phyloP scores from a whole-genome alignment of 2,329 filamentous ascomycete genomes.

The Arthrobotrys sphaeroides region DNA sequence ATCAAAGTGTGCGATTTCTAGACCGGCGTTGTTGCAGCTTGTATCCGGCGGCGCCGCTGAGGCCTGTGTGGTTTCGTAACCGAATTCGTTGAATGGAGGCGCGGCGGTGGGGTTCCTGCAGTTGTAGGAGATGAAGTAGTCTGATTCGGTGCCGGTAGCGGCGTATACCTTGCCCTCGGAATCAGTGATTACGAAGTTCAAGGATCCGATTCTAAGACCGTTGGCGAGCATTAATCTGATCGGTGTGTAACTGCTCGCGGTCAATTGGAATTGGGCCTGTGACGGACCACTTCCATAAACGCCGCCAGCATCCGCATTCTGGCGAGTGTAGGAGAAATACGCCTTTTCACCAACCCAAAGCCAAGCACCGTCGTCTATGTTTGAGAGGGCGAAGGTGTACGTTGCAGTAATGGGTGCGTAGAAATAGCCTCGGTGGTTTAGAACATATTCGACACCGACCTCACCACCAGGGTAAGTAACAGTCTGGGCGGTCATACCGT shows the following conservation, averaged over 20 bases:
- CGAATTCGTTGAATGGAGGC: slow-evolving; percentile 11
- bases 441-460: background rate
- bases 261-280: background rate
- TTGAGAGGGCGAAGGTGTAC: slow-evolving; percentile 11
- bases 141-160: background rate
- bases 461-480: background rate
- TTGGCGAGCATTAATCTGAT: slow-evolving; percentile 13
- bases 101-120: background rate
- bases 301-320: background rate
- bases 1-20: slow-evolving; percentile 4
- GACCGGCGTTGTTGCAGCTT: slow-evolving; percentile 1
- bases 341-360: slow-evolving; percentile 21
- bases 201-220: background rate
- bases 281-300: background rate
- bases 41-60: background rate
- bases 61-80: background rate
- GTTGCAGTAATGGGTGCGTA: slow-evolving; percentile 9
- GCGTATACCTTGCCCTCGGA: background rate
- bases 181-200: slow-evolving; percentile 5
- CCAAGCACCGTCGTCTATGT: background rate
- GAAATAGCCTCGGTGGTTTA: slow-evolving; percentile 36
- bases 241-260: slow-evolving; percentile 5
- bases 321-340: background rate
- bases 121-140: slow-evolving; percentile 4
- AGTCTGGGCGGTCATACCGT: slow-evolving; percentile 1